Evolutionary conservation across 305 asterid species (phyloP).

Genomic region (Solanum hybrid): DNA sequence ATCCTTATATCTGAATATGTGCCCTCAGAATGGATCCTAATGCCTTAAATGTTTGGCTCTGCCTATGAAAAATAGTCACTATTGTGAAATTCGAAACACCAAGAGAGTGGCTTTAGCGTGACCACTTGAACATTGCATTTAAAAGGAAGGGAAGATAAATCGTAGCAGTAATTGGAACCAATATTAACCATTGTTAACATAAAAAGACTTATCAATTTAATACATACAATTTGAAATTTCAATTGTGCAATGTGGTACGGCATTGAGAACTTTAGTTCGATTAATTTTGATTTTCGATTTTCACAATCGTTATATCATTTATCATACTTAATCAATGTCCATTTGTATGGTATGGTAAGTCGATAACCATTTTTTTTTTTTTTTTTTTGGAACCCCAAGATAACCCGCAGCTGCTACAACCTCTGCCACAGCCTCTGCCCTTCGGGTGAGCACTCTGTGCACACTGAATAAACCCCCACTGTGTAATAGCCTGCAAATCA

Average conservation of each 20-base stretch:
- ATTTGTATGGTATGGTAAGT: neutral
- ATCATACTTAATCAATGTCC: neutral
- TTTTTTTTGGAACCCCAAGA: too few relatives aligned
- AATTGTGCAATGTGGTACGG: neutral
- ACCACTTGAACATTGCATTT: too few relatives aligned
- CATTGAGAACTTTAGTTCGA: neutral
- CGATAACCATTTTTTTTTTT: too few relatives aligned
- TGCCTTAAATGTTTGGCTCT: neutral
- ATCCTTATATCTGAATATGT: neutral
- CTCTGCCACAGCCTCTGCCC: too few relatives aligned
- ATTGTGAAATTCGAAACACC: neutral
- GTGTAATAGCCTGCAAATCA: too few relatives aligned
- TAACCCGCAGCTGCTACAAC: too few relatives aligned
- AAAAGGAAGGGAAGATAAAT: too few relatives aligned
- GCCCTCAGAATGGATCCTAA: neutral
- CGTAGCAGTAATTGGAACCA: too few relatives aligned
- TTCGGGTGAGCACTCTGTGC: too few relatives aligned
- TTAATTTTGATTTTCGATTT: too few relatives aligned
- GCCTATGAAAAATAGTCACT: neutral
- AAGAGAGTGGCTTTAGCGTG: neutral
- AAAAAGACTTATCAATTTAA: neutral
- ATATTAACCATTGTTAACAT: neutral
- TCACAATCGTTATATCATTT: neutral
- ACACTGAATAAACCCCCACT: too few relatives aligned
- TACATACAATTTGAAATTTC: neutral